These are phyloP conservation scores for Fragilaria crotonensis DNA, from an alignment of 108 stramenopile species.

Conservation along the genomic window DNA sequence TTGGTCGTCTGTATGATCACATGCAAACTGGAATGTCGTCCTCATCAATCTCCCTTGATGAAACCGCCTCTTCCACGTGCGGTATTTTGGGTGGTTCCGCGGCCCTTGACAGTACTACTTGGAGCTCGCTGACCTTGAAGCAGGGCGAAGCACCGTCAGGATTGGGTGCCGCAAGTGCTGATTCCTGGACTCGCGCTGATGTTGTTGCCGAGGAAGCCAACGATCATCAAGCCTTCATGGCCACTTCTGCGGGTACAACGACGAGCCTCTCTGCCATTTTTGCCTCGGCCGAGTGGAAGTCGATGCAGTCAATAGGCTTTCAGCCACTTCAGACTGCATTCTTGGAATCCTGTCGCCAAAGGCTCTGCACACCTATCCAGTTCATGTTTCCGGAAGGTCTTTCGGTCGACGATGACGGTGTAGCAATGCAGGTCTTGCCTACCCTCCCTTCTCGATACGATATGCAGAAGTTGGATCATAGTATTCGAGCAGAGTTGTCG, in stretches of 20 bases:
- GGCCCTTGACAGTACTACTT: conserved; percentile 27
- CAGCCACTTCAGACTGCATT: conserved; percentile 63
- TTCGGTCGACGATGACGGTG: conserved; percentile 65
- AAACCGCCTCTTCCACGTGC: conserved; percentile 21
- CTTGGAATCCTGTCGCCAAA: conserved; percentile 47
- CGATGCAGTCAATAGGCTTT: conserved; percentile 49
- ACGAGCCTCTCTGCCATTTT: conserved; percentile 52
- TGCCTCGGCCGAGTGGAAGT: conserved; percentile 63
- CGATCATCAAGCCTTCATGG: not conserved
- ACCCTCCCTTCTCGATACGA: conserved; percentile 74
- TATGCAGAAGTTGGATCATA: conserved; percentile 67
- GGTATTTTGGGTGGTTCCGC: conserved; percentile 77
- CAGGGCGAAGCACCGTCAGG: conserved; percentile 16
- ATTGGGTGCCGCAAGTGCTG: conserved; percentile 29
- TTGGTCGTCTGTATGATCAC: conserved; percentile 56
- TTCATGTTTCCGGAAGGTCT: conserved; percentile 79
- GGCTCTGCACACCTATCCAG: conserved; percentile 66
- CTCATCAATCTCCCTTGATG: conserved; percentile 30
- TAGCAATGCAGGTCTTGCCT: conserved; percentile 46
- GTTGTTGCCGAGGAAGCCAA: not conserved
- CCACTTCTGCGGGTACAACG: conserved; percentile 6
- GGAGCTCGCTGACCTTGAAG: conserved; percentile 9
- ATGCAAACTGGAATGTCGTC: conserved; percentile 50
- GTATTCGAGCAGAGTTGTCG: conserved; percentile 72
- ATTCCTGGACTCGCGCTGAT: conserved; percentile 40